These are phyloP conservation scores for Amphibolis antarctica DNA, from an alignment of 106 monocot genomes.

Conservation along the genomic window DNA sequence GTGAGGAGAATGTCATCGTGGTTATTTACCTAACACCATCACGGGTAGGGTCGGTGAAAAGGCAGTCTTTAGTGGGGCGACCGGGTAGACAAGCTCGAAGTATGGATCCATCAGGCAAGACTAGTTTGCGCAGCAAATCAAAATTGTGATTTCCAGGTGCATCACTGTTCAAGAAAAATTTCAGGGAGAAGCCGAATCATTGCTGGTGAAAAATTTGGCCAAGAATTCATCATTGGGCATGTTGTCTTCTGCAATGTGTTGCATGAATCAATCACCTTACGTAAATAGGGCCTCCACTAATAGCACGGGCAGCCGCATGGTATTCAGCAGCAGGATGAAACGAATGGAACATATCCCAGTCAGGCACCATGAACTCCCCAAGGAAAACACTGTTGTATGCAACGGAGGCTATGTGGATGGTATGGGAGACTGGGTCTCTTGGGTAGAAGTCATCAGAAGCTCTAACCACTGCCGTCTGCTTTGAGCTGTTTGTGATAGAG, in stretches of 20 bases:
- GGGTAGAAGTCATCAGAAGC: constrained; percentile 97
- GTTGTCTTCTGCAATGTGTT: background rate
- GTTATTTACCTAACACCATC: constrained; percentile 52
- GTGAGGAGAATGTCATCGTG: background rate
- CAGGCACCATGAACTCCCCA: constrained; percentile 93
- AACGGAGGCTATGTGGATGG: constrained; percentile 89
- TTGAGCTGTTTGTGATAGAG: constrained; percentile 31
- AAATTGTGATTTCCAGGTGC: constrained; percentile 87
- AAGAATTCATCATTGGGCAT: too few relatives aligned
- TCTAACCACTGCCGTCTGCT: constrained; percentile 77
- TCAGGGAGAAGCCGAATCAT: background rate
- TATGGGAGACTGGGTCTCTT: constrained; percentile 81
- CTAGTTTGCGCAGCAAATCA: constrained; percentile 72
- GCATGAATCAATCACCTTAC: constrained; percentile 45
- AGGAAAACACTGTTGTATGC: constrained; percentile 88
- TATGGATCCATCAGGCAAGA: constrained; percentile 86
- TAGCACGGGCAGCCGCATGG: constrained; percentile 84
- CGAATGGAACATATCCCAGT: constrained; percentile 99
- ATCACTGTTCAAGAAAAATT: constrained; percentile 39
- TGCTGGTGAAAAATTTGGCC: background rate
- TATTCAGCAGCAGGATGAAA: constrained; percentile 86
- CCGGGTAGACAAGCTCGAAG: constrained; percentile 75
- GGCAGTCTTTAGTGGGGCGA: constrained; percentile 79
- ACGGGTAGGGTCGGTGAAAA: constrained; percentile 83
- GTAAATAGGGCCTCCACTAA: constrained; percentile 92